Conservation (phyloP, 2,329 filamentous ascomycete species). For the Botrytis cinerea region DNA sequence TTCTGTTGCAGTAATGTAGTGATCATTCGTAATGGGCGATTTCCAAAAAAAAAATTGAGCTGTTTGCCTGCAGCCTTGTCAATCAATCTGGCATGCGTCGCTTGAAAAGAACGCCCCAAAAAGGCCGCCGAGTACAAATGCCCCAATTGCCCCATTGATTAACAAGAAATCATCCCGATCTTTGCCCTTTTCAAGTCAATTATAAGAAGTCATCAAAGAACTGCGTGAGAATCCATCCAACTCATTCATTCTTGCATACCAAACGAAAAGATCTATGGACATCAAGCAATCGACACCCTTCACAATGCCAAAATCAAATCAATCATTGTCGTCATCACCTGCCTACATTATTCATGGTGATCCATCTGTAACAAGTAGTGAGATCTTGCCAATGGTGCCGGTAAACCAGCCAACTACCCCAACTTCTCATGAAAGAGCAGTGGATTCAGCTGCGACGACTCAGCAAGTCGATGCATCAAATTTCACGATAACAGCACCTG, state of each 20-base stretch:
- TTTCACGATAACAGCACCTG: neutral
- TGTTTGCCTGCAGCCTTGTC: neutral
- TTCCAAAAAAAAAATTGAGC: neutral
- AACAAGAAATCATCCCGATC: neutral
- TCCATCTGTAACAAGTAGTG: neutral
- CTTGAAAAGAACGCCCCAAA: no score
- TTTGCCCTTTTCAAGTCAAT: neutral
- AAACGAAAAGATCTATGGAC: neutral
- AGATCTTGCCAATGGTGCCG: no score
- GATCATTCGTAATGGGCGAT: neutral
- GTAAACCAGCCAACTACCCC: neutral
- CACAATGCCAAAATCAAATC: neutral
- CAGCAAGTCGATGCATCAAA: neutral
- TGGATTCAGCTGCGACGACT: neutral
- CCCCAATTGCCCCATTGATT: slow-evolving; percentile 1
- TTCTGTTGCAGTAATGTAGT: neutral
- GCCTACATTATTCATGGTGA: neutral
- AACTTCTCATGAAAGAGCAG: neutral
- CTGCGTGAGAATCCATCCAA: neutral
- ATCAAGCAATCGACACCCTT: no score
- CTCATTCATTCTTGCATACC: neutral
- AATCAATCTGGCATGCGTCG: neutral
- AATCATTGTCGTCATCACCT: neutral
- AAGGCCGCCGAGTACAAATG: neutral
- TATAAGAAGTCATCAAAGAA: neutral